phyloP scores from a whole-genome alignment of 441 rosid species.

The Heliophila coronopifolia region DNA sequence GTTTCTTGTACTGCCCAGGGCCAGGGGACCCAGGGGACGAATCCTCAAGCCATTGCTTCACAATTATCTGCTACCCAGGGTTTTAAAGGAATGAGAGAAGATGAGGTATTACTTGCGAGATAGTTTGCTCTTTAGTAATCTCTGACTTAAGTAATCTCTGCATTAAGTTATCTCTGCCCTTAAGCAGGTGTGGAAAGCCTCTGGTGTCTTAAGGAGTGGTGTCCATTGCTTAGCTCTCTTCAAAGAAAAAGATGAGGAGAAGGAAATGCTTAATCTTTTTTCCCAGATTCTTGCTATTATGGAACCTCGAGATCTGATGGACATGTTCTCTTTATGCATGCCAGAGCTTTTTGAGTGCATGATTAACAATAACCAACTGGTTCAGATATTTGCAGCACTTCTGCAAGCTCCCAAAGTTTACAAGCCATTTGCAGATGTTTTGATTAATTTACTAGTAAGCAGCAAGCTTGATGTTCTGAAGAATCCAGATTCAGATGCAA shows the following conservation, averaged over 20 bases:
- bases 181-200: constrained; percentile 89
- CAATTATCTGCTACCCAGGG: constrained; percentile 58
- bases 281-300: constrained; percentile 90
- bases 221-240: constrained; percentile 95
- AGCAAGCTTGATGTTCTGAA: constrained; percentile 88
- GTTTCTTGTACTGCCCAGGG: constrained; percentile 49
- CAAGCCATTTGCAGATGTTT: constrained; percentile 89
- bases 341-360: constrained; percentile 98
- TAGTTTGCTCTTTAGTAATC: constrained; percentile 15
- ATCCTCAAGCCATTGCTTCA: constrained; percentile 63
- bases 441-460: constrained; percentile 84
- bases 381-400: constrained; percentile 87
- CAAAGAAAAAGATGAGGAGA: constrained; percentile 98
- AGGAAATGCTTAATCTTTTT: constrained; percentile 82
- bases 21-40: no score
- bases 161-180: constrained; percentile 29
- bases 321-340: constrained; percentile 98
- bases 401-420: constrained; percentile 77
- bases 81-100: constrained; percentile 96
- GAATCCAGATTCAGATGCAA: constrained; percentile 79
- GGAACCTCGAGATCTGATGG: constrained; percentile 99
- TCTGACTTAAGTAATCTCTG: no score
- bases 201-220: constrained; percentile 95
- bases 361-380: constrained; percentile 81
- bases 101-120: constrained; percentile 62